Base-by-base conservation (phyloP, 2,329 filamentous ascomycete genomes). In the Cryphonectria japonica region DNA sequence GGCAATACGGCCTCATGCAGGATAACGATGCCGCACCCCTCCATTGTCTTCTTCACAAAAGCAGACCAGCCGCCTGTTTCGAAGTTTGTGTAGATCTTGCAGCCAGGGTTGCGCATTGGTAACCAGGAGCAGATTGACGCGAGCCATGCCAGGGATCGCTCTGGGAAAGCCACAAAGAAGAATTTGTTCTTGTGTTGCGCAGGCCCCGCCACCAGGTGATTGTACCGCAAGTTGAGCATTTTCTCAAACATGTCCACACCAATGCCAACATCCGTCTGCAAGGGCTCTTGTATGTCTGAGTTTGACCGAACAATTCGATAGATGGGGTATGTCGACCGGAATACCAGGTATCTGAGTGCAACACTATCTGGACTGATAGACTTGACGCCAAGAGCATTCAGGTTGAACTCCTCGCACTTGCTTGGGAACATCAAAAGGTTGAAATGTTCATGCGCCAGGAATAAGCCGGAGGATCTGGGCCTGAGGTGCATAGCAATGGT, bases 91-190 rank as follows among this genome's bases (percentile, higher is more conserved):
- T 80, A 83, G 13, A 89, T 78, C 26, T 78, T 80, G 73, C 83
- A 85, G 1, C 79, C 73, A 0, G 80, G 74, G 43, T 84, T 80
- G 50, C 78, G 80, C 5, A 74, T 75, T 7, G 78, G 79, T 13
- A 89, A 75, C 85, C 86, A 89, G 26, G 78, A 76, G 39, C 76
- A 79, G 2, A 88, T n/a, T 11, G 84, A 79, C 11, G 78, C 73
- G 26, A 79, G 78, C 52, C 82, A 80, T 14, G 78, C 69, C 9
- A 74, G 70, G 39, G 79, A 78, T 2, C 80, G 78, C 0, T 76
- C 74, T 0, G 87, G 86, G 66, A 88, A 88, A 2, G 84, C 78
- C 1, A 89, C 76, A 72, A 84, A 88, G 73, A 88, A 85, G 34
- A 73, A 29, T 5, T 52, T 63, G 32, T 59, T 67, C 16, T 64